Evolutionary conservation across 2,329 filamentous ascomycete genomes (phyloP), one percentile per base, ranked within the genome.

Genomic region (Alternaria consortialis): DNA sequence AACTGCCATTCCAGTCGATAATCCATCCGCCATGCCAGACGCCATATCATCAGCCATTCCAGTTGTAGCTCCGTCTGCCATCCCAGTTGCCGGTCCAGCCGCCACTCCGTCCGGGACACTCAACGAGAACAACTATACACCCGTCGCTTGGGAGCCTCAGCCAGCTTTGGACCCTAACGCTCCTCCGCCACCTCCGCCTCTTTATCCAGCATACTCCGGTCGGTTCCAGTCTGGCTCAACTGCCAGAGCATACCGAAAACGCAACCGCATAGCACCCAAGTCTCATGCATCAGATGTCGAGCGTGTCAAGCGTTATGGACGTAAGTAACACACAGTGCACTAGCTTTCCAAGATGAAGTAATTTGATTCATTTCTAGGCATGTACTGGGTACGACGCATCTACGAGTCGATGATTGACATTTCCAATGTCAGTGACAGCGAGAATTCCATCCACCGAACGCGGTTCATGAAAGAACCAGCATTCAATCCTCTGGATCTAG

Each of bases 341-440:
- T 29, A 39, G 8, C 27, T 8, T 27, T 9, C 43, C 32, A 34
- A 27, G 4, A 23, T 27, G 31, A 20, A 32, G 58, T 66, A 44
- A 66, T 29, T 39, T 29, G 29, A 46, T 31, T 17, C n/a, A 0
- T 12, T 29, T 27, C 29, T 27, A 67, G 65, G 65, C n/a, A 56
- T 61, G 8, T 73, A 72, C 67, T 77, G 74, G 74, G 73, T 75
- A 5, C 59, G 59, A n/a, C 66, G 67, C 11, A 65, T 77, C 54
- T 76, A 73, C 63, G 59, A 74, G 2, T 55, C 74, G 48, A 76
- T 77, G 63, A 71, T 75, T 59, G 61, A 73, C 58, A 54, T 64
- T 11, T n/a, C 42, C 25, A 4, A 56, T 29, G 61, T 73, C 34
- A 61, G 47, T 40, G 74, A 77, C 57, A 42, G 64, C 36, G 25